Base-by-base conservation (phyloP, 805 yeast species). In the Lipomyces mesembrius region DNA sequence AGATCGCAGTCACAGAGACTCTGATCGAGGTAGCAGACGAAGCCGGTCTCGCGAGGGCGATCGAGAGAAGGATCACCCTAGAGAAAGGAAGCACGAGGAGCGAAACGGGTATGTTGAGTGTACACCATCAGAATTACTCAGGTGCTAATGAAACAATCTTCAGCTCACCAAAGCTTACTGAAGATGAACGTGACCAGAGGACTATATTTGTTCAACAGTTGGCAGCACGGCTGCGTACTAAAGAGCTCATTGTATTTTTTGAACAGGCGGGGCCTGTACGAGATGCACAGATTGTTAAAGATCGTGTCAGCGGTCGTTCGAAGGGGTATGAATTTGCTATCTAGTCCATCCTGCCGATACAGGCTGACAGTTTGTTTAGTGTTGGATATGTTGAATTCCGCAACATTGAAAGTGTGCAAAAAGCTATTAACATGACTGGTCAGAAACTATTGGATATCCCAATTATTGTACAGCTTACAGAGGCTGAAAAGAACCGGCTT, bases 181-280 rank as follows among this genome's bases (percentile, higher is more conserved):
- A 72, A 56, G 74, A 72, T 49, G 78, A 77, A 29, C 69, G 77
- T 20, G 79, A 77, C 63, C 59, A 69, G 56, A 62, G 79, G 52
- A 77, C 80, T 2, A 75, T 77, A n/a, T 77, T 77, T 68, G 79
- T 77, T 29, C 76, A 74, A 65, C 79, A 77, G 61, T 66, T 77
- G 43, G 77, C 80, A 2, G 75, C 76, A 12, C 68, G 78, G 14
- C 63, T 78, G n/a, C 69, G 75, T 12, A 70, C 77, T 6, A 62
- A 70, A 34, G 79, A 77, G 55, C 72, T 77, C 63, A 67, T 68
- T 20, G 74, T 73, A 29, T 76, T 77, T 66, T 78, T 77, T 59
- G 79, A 75, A 57, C 66, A 73, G 39, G 77, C 74, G 2, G 79
- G 79, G 0, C 71, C 72, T 7, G 80, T 78, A 7, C 71, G 70